A percentile compares a stretch with the other conserved stretches of the same genome.
These are phyloP conservation scores for Triangularia setosa DNA, from an alignment of 2,329 filamentous ascomycete genomes.

Conservation along the genomic window DNA sequence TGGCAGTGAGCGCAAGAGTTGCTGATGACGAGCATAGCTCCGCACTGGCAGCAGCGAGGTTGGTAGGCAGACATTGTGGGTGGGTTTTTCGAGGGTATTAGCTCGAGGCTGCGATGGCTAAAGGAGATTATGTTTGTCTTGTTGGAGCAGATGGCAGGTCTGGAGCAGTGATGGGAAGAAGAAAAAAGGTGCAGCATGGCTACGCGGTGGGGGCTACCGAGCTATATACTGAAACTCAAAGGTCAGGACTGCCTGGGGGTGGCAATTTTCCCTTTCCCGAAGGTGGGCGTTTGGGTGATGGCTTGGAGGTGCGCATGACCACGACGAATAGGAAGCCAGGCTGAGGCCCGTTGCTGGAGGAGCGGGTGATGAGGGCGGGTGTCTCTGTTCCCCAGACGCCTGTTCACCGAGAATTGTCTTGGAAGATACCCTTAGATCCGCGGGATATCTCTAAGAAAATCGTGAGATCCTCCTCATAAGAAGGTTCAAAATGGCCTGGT, in stretches of 20 bases:
- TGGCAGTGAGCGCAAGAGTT: slow-evolving; percentile 48
- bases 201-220: neutral
- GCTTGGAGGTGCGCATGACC: slow-evolving; percentile 16
- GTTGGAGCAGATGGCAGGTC: neutral
- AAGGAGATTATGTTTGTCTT: neutral
- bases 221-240: slow-evolving; percentile 7
- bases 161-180: neutral
- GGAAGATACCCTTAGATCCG: neutral
- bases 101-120: neutral
- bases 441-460: neutral
- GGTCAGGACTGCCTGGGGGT: slow-evolving; percentile 4
- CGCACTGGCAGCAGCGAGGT: slow-evolving; percentile 54
- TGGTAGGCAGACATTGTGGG: slow-evolving; percentile 23
- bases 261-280: neutral
- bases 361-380: neutral
- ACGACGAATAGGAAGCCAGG: slow-evolving; percentile 12
- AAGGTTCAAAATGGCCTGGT: slow-evolving; percentile 4
- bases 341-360: slow-evolving; percentile 2
- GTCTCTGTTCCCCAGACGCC: neutral
- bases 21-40: slow-evolving; percentile 55
- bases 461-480: slow-evolving; percentile 1
- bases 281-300: neutral
- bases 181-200: neutral
- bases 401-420: neutral
- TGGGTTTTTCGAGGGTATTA: neutral